These are phyloP conservation scores for Leucosporidium yakuticum DNA, from an alignment of 768 basidiomycete genomes.

Conservation along the genomic window DNA sequence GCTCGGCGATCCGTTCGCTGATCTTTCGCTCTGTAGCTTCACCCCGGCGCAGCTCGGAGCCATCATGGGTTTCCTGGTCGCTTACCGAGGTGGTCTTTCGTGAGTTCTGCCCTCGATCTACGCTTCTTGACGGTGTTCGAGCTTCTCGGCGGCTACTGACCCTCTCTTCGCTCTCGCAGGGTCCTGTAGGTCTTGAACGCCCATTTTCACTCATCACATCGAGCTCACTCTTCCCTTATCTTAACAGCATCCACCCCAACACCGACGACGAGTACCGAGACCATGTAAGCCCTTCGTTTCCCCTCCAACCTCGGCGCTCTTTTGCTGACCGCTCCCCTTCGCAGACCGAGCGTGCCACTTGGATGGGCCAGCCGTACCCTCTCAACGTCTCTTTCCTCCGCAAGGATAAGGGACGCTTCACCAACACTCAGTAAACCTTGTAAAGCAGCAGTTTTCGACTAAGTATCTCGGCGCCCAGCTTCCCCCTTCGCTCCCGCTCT, in stretches of 20 bases:
- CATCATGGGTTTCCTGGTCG: conserved; percentile 30
- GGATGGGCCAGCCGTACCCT: conserved; percentile 24
- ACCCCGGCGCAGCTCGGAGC: conserved; percentile 29
- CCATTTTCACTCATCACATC: no score
- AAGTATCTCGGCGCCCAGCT: no score
- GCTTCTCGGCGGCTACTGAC: no score
- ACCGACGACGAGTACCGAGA: conserved; percentile 22
- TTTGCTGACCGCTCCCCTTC: neutral
- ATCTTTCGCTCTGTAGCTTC: conserved; percentile 19
- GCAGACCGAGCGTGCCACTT: conserved; percentile 22
- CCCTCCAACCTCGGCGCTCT: neutral
- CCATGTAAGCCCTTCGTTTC: neutral
- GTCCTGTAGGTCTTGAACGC: neutral
- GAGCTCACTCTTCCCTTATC: neutral
- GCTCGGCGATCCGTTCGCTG: neutral
- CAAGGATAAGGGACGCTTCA: no score
- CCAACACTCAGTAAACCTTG: no score
- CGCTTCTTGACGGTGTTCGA: neutral
- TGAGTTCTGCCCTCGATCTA: neutral
- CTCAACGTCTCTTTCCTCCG: conserved; percentile 2
- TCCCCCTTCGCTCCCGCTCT: no score
- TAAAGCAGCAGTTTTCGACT: no score
- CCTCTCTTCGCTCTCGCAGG: neutral
- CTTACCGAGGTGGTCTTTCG: conserved; percentile 26
- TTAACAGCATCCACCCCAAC: conserved; percentile 16